Conservation (phyloP, 2,329 filamentous ascomycete genomes). For the Cladosporium sphaerospermum region DNA sequence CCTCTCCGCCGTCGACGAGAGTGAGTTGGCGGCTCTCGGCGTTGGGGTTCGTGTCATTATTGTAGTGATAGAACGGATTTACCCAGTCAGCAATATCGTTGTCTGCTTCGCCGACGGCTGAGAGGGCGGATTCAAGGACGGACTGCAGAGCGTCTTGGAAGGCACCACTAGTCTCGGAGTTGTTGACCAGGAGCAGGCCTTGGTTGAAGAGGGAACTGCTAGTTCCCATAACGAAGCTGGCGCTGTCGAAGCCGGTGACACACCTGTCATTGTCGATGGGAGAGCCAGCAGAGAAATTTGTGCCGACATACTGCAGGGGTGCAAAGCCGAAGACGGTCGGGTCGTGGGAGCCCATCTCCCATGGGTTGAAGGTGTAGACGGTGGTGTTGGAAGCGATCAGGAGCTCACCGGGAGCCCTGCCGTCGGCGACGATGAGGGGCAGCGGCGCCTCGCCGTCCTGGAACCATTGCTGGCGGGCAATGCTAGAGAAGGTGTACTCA, state of each 20-base stretch:
- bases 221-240: constrained; percentile 78
- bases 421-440: constrained; percentile 67
- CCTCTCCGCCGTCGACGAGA: constrained; percentile 69
- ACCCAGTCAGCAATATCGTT: constrained; percentile 73
- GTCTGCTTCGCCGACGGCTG: constrained; percentile 50
- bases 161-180: constrained; percentile 35
- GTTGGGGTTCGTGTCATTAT: constrained; percentile 53
- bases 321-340: constrained; percentile 66
- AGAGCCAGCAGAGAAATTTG: constrained; percentile 60
- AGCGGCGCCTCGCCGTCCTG: constrained; percentile 58
- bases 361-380: constrained; percentile 72
- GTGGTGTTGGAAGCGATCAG: constrained; percentile 66
- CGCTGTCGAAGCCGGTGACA: constrained; percentile 74
- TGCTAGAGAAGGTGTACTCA: constrained; percentile 75
- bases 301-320: constrained; percentile 65
- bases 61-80: constrained; percentile 68
- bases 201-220: constrained; percentile 80
- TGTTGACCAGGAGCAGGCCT: constrained; percentile 60
- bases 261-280: constrained; percentile 55
- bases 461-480: constrained; percentile 59
- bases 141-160: constrained; percentile 41
- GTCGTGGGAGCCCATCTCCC: constrained; percentile 72
- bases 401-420: constrained; percentile 55
- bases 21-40: constrained; percentile 52
- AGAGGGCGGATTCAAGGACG: constrained; percentile 49